Evolutionary conservation across 139 green algal genomes (phyloP), one percentile per base, ranked within the genome.

Genomic region (Chlamydomonas incerta): DNA sequence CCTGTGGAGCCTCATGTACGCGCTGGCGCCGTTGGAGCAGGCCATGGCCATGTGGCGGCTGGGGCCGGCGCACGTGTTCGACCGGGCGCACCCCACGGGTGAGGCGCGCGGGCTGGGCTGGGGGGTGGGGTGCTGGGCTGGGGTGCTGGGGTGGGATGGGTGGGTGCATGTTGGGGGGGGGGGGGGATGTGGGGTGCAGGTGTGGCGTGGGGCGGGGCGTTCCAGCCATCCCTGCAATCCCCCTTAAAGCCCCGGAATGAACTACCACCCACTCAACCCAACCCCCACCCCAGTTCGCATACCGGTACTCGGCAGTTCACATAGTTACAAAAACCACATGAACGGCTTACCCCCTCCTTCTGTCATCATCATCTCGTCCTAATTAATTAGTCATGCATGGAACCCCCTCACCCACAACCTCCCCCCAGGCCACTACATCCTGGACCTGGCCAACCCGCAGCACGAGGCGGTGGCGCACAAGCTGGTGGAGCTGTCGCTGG

Each of bases 1-100:
- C 60, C 87, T 93, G 34, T 94, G 91, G 91, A 88, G 75, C 41
- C 87, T 94, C 26, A 72, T 93, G 37, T 93, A 95, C 83, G 60
- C 34, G n/a, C 60, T 92, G 55, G 80, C 68, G 65, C 71, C 81
- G 18, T 63, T 94, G 13, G 90, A 94, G 87, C 91, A 93, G 81
- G 62, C 73, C 8, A 60, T 89, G 60, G 47, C 74, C 26, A 82
- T 91, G 83, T 91, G 79, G 75, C 85, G 90, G 29, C 90, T 95
- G 62, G 88, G 90, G 47, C 83, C 91, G 34, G n/a, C 28, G 67
- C 87, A 86, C 62, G 69, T 90, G n/a, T 93, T 89, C 80, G 88
- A 92, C 87, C 88, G 82, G 65, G 79, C 65, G 31, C 66, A 87
- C 57, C 87, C 80, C 72, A 72, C 58, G 2, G 74, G 73, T 80